These are phyloP conservation scores for Mytilinidion resinicola DNA, from an alignment of 495 filamentous ascomycete genomes.

Conservation along the genomic window DNA sequence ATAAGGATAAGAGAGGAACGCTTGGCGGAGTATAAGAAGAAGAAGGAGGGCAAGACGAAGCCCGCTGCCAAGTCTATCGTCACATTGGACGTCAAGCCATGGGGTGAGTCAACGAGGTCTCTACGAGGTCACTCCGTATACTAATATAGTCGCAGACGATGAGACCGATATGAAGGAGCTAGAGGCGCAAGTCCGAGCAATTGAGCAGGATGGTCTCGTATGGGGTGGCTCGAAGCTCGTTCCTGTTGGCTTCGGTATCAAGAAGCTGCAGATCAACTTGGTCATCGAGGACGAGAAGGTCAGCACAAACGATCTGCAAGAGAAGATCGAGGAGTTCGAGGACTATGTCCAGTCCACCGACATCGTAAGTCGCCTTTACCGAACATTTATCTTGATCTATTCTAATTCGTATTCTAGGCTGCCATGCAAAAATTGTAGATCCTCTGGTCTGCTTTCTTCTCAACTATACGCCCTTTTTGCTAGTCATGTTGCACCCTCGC, in stretches of 20 bases:
- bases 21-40: slow-evolving; percentile 89
- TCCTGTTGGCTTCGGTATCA: slow-evolving; percentile 91
- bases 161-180: slow-evolving; percentile 84
- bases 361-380: slow-evolving; percentile 51
- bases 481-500: slow-evolving; percentile 4
- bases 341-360: slow-evolving; percentile 97
- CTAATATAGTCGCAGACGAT: slow-evolving; percentile 55
- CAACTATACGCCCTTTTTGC: slow-evolving; percentile 6
- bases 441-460: slow-evolving; percentile 4
- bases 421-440: slow-evolving; percentile 90
- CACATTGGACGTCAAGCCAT: slow-evolving; percentile 95
- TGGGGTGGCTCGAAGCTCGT: slow-evolving; percentile 93
- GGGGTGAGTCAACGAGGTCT: slow-evolving; percentile 63
- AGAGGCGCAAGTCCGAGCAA: slow-evolving; percentile 74
- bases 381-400: neutral
- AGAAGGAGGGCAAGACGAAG: slow-evolving; percentile 93
- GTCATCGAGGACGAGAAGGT: slow-evolving; percentile 97
- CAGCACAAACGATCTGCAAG: slow-evolving; percentile 79
- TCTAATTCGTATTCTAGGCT: slow-evolving; percentile 15
- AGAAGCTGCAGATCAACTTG: slow-evolving; percentile 98
- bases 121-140: slow-evolving; percentile 1
- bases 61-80: slow-evolving; percentile 89
- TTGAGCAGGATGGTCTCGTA: slow-evolving; percentile 88
- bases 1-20: slow-evolving; percentile 76
- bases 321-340: slow-evolving; percentile 80